Base-by-base conservation (phyloP, 306 rosid species). In the Spatholobus suberectus region DNA sequence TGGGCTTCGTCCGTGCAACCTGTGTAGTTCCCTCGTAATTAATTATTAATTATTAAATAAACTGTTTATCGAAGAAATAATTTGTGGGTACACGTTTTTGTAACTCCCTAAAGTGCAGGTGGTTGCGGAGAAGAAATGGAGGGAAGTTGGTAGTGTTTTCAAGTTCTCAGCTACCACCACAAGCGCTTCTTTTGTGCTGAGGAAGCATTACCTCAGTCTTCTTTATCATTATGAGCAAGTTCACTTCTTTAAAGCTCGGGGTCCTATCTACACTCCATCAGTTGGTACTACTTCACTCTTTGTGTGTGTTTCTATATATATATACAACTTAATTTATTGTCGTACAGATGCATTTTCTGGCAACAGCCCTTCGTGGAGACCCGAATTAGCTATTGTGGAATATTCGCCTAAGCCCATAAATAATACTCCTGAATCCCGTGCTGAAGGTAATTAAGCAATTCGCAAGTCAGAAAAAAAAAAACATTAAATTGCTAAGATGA, bases 51-150 rank as follows among this genome's bases (percentile, higher is more conserved):
- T 58, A 6, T 32, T 61, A 61, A 61, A 12, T 61, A 61, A 61
- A 27, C 29, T 1, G 32, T 5, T 34, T 27, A 61, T 3, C 10
- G 3, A 61, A 61, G 18, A 14, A 35, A 57, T 43, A 32, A 23
- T 52, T 37, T 27, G 1, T 75, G 59, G 70, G 14, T 26, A 47
- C 40, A 57, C 55, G 59, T 55, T 66, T n/a, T 43, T 1, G 13
- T 61, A 23, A 63, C 74, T 15, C 23, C 13, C 27, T 0, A 20
- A 75, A 52, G 46, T 29, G 38, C 58, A 93, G 99, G 97, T 96
- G n/a, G 97, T 96, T 58, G 97, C 85, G 26, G 99, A 96, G 85
- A 96, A 96, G 88, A 96, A 94, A 82, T 96, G 99, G 99, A 96
- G 99, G 90, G 98, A 96, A 92, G 97, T 94, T 66, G 97, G 98